Base-by-base conservation (phyloP, 305 asterid species). In the Fraxinus floribunda region DNA sequence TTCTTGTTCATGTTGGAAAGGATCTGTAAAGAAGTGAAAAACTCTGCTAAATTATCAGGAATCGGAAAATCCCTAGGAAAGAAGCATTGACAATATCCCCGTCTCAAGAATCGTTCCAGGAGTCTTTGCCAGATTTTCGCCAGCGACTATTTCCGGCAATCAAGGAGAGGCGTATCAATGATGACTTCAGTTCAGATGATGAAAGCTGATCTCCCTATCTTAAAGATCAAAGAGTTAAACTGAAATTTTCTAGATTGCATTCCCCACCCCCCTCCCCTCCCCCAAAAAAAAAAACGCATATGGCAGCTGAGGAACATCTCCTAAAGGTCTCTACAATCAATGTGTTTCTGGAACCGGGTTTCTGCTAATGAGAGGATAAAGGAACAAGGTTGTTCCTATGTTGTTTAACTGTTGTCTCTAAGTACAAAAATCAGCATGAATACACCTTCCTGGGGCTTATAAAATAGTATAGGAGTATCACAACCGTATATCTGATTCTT, bases 1-100 rank as follows among this genome's bases (percentile, higher is more conserved):
- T 96, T 96, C 92, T 86, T 96, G 72, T 9, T 84, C 46, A 94
- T 96, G 94, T 77, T 96, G 85, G 99, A 96, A 30, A 96, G 91
- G 87, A 85, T 88, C 1, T 94, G 98, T 73, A 88, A 80, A 30
- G 95, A 92, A 66, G 92, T 94, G 81, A 90, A 82, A 81, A 91
- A n/a, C 81, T 78, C 90, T 1, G 66, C 82, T 2, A 90, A 84
- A 60, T 2, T 84, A 80, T 84, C 91, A 13, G 78, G 16, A 30
- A 15, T 11, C 7, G 41, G 84, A 1, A 91, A 83, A 36, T 81
- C 3, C 86, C 81, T n/a, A 82, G 62, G 79, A 91, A 87, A 84
- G 93, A 86, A 66, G 32, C 85, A 57, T 26, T 62, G 62, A 78
- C 89, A 18, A 36, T 89, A 16, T 88, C 94, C 5, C 86, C 90